These are phyloP conservation scores for Tulasnella sp. DNA, from an alignment of 768 basidiomycete genomes.

Conservation along the genomic window DNA sequence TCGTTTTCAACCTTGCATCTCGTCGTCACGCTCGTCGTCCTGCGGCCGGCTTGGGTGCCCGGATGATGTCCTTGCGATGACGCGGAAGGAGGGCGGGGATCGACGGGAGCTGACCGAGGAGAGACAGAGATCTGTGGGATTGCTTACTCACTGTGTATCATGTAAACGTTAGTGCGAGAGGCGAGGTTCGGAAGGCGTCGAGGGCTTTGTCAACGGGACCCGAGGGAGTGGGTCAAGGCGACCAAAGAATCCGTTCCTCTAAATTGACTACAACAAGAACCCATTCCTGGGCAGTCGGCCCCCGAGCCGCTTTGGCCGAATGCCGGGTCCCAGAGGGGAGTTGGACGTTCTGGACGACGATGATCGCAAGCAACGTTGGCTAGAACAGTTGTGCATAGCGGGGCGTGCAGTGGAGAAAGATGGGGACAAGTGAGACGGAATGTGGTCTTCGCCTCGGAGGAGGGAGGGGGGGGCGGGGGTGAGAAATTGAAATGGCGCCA, in stretches of 20 bases:
- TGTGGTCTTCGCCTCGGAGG: neutral
- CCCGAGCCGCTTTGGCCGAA: neutral
- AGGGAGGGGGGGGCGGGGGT: neutral
- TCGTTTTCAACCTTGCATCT: neutral
- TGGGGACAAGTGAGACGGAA: neutral
- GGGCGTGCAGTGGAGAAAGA: neutral
- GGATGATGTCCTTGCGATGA: neutral
- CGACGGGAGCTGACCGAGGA: neutral
- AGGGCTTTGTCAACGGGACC: neutral
- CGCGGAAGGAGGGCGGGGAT: neutral
- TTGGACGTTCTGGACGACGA: neutral
- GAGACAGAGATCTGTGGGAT: too few relatives aligned
- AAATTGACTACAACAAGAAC: constrained; percentile 10
- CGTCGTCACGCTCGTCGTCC: neutral
- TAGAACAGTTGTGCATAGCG: too few relatives aligned
- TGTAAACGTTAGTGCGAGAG: neutral
- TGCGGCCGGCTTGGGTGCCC: neutral
- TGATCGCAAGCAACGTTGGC: neutral
- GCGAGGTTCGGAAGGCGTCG: neutral
- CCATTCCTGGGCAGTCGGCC: neutral
- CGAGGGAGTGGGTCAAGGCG: neutral
- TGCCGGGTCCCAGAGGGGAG: neutral
- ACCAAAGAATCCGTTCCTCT: neutral
- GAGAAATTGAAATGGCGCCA: constrained; percentile 6
- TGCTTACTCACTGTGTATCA: neutral